These are phyloP conservation scores for Olyra latifolia DNA, from an alignment of 176 grass and related monocot species.

Conservation along the genomic window DNA sequence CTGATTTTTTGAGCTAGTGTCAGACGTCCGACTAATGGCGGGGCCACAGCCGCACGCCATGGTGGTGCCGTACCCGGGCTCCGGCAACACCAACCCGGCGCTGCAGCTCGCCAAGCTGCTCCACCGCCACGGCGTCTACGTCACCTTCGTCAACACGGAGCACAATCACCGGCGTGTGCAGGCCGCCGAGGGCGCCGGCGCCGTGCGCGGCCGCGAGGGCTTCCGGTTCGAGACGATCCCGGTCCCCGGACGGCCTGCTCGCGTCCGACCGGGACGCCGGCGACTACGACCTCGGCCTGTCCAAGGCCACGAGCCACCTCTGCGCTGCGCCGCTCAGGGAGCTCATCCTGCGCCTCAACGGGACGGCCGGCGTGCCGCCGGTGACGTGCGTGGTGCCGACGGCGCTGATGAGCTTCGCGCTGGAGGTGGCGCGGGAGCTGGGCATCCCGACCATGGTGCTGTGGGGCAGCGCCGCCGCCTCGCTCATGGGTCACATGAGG, in stretches of 20 bases:
- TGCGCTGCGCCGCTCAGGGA: constrained; percentile 8
- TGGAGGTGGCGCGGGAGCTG: constrained; percentile 23
- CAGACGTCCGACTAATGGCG: no score
- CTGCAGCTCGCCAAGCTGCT: constrained; percentile 49
- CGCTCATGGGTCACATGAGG: constrained; percentile 17
- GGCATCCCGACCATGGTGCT: constrained; percentile 33
- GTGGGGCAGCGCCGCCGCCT: constrained; percentile 2
- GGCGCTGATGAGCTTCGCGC: constrained; percentile 36
- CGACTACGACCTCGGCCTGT: background rate
- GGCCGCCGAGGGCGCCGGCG: background rate
- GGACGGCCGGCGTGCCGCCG: background rate
- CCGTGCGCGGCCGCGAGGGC: background rate
- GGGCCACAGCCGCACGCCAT: constrained; percentile 47
- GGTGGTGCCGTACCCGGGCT: constrained; percentile 42
- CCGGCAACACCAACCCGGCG: constrained; percentile 52
- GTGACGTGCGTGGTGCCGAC: constrained; percentile 28
- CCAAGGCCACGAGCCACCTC: background rate
- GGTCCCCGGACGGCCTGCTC: constrained; percentile 12
- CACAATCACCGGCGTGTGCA: constrained; percentile 40
- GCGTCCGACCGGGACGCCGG: background rate
- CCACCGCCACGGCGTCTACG: constrained; percentile 35
- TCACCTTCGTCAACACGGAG: constrained; percentile 70
- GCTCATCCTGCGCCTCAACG: background rate
- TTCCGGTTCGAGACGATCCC: constrained; percentile 33
- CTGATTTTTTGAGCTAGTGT: no score